These are phyloP conservation scores for Dimocarpus longan DNA, from an alignment of 345 rosid genomes.

Conservation along the genomic window DNA sequence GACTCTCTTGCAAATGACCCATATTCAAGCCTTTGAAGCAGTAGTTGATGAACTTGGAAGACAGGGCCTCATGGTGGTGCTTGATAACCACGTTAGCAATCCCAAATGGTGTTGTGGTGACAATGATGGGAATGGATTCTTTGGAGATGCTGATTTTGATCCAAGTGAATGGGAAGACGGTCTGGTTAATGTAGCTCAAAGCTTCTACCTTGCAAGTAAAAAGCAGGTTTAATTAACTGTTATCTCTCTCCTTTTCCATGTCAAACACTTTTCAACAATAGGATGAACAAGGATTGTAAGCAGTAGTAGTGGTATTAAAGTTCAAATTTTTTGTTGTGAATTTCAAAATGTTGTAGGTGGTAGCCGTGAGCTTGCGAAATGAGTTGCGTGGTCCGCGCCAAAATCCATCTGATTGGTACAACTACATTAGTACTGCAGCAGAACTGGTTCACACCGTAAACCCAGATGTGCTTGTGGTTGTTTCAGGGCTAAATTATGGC, in stretches of 20 bases:
- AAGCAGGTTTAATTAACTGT: constrained; percentile 9
- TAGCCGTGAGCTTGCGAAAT: constrained; percentile 47
- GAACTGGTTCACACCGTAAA: constrained; percentile 43
- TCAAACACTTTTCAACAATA: no score
- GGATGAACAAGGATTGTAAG: no score
- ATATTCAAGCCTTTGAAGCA: no score
- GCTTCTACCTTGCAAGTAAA: constrained; percentile 20
- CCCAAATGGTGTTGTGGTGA: constrained; percentile 51
- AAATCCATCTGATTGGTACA: constrained; percentile 45
- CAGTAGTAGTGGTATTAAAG: no score
- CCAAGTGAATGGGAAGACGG: constrained; percentile 46
- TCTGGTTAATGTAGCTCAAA: constrained; percentile 30
- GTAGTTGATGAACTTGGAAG: no score
- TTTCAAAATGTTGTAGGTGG: constrained; percentile 17
- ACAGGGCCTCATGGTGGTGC: no score
- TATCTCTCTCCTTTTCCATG: no score
- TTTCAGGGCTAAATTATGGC: constrained; percentile 45
- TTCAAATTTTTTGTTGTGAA: no score
- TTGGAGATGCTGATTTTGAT: constrained; percentile 40
- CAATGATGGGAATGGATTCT: constrained; percentile 51
- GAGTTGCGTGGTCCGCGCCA: constrained; percentile 52
- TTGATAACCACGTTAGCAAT: constrained; percentile 47
- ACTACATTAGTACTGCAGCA: constrained; percentile 31
- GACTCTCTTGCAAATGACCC: no score
- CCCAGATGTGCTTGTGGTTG: no score